These are phyloP conservation scores for Tulasnella sp. DNA, from an alignment of 768 basidiomycete genomes.

Conservation along the genomic window DNA sequence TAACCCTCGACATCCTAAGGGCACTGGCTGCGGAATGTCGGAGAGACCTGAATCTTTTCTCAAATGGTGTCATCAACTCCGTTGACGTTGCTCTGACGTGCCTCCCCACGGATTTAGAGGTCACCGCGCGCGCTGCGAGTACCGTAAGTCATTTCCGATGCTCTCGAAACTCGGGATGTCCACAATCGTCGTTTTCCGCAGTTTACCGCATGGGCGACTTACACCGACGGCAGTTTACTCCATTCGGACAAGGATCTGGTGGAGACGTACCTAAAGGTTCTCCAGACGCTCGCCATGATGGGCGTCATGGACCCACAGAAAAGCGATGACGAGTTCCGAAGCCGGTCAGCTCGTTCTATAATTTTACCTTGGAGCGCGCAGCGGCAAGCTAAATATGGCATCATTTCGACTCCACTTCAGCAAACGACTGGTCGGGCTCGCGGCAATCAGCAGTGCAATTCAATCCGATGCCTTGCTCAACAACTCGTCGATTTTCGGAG, in stretches of 20 bases:
- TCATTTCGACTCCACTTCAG: constrained; percentile 41
- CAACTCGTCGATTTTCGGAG: constrained; percentile 63
- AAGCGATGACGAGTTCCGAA: constrained; percentile 65
- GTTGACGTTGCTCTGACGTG: constrained; percentile 54
- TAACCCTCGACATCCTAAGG: constrained; percentile 77
- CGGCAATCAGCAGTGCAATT: constrained; percentile 72
- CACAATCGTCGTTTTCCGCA: constrained; percentile 36
- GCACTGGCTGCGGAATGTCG: constrained; percentile 83
- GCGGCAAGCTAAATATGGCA: background rate
- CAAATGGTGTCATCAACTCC: constrained; percentile 63
- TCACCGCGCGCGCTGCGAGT: constrained; percentile 70
- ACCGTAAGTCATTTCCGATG: constrained; percentile 53
- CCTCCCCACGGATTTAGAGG: constrained; percentile 58
- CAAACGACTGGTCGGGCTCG: constrained; percentile 79
- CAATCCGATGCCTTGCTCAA: constrained; percentile 82
- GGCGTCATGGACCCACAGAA: constrained; percentile 50
- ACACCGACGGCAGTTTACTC: constrained; percentile 79
- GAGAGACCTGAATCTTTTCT: constrained; percentile 71
- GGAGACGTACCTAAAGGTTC: constrained; percentile 62
- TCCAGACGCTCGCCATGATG: constrained; percentile 61
- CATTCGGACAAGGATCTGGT: constrained; percentile 71
- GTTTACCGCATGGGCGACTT: constrained; percentile 92
- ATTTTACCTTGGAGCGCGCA: background rate
- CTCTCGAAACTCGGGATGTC: constrained; percentile 11
- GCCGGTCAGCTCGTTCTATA: constrained; percentile 51